A percentile compares a stretch with the other conserved stretches of the same genome.
Conservation (phyloP, 345 rosid genomes). For the Psidium friedrichsthalianum region DNA sequence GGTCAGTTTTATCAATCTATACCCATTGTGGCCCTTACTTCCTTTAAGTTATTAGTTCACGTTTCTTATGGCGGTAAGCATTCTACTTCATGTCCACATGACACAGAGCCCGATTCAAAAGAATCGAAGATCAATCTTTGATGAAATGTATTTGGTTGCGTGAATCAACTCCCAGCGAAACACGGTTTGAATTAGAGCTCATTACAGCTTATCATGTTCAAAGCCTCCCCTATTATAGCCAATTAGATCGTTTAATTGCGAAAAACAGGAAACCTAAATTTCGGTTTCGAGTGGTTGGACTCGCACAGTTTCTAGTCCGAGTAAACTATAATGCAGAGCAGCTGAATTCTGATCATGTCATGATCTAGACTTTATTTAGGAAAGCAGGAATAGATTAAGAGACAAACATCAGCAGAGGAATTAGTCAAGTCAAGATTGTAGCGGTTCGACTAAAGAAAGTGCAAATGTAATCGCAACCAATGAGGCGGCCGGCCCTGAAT, state of each 20-base stretch:
- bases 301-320: neutral
- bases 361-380: neutral
- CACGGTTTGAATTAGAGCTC: neutral
- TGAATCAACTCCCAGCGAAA: neutral
- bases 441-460: neutral
- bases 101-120: too few relatives aligned
- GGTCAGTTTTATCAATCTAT: too few relatives aligned
- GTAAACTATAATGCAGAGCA: neutral
- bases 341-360: neutral
- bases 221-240: neutral
- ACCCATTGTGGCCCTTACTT: too few relatives aligned
- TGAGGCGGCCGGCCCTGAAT: neutral
- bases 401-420: neutral
- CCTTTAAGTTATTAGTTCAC: too few relatives aligned
- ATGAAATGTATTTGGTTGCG: neutral
- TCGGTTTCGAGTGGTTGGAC: neutral
- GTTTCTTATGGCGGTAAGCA: too few relatives aligned
- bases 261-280: neutral
- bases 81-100: too few relatives aligned
- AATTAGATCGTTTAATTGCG: neutral
- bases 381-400: neutral
- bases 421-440: neutral
- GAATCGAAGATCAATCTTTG: neutral
- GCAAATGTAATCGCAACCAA: neutral
- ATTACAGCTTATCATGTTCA: neutral